Conservation (phyloP, 2,329 filamentous ascomycete species). For the Aaosphaeria pasadenensis region DNA sequence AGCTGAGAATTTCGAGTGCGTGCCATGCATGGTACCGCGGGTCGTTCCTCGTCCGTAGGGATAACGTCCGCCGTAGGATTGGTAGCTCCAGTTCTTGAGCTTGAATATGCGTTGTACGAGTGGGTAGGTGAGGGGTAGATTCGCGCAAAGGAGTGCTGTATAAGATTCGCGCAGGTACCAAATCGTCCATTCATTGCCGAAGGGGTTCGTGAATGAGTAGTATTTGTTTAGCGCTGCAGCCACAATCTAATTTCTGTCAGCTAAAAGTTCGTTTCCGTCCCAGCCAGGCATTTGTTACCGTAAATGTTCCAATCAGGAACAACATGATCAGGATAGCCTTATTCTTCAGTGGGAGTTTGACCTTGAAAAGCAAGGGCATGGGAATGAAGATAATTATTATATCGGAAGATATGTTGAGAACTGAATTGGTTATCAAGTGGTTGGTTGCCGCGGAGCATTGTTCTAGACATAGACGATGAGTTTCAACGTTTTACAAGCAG, state of each 20-base stretch:
- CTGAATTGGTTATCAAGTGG: constrained; percentile 38
- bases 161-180: constrained; percentile 60
- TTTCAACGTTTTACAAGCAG: no score
- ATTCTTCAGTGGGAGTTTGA: constrained; percentile 43
- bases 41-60: not conserved
- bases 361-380: constrained; percentile 45
- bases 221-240: constrained; percentile 60
- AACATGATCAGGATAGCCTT: constrained; percentile 55
- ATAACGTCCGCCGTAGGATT: constrained; percentile 10
- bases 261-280: not conserved
- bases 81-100: constrained; percentile 27
- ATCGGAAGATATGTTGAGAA: constrained; percentile 47
- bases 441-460: constrained; percentile 45
- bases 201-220: constrained; percentile 58
- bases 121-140: constrained; percentile 60
- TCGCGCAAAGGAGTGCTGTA: constrained; percentile 59
- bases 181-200: constrained; percentile 55
- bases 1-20: constrained; percentile 1
- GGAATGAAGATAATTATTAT: constrained; percentile 46
- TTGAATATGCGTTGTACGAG: constrained; percentile 51
- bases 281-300: constrained; percentile 13
- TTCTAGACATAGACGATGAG: constrained; percentile 7
- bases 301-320: constrained; percentile 53
- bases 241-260: constrained; percentile 41
- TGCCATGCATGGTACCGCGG: not conserved